Conservation (phyloP, 116 monocot genomes). For the Phalaenopsis hybrid region DNA sequence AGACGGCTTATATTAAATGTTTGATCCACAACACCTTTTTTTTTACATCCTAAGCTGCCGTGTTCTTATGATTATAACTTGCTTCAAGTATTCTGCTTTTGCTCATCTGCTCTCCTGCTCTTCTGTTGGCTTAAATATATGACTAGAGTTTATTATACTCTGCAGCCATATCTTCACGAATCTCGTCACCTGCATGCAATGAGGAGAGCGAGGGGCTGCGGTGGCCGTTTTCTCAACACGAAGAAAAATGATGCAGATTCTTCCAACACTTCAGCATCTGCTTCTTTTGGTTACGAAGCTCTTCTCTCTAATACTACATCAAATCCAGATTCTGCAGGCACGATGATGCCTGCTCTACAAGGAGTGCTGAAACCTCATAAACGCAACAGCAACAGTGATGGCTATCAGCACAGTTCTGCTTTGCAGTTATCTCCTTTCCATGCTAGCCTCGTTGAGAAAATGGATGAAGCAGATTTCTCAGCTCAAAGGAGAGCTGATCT, state of each 20-base stretch:
- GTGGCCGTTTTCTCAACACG: slow-evolving; percentile 85
- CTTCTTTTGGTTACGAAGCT: not conserved
- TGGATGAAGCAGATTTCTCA: slow-evolving; percentile 45
- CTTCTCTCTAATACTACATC: not conserved
- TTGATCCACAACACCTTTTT: not conserved
- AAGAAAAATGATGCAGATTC: slow-evolving; percentile 49
- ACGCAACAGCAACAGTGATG: not conserved
- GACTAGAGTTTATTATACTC: not conserved
- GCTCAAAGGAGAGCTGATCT: slow-evolving; percentile 30
- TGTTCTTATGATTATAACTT: too few relatives aligned
- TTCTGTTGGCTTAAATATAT: too few relatives aligned
- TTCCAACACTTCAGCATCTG: not conserved
- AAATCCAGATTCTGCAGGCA: slow-evolving; percentile 5
- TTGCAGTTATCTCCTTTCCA: slow-evolving; percentile 32
- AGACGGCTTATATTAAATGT: not conserved
- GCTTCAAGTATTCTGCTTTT: too few relatives aligned
- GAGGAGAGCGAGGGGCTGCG: slow-evolving; percentile 77
- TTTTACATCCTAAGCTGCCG: not conserved
- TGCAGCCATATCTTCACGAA: slow-evolving; percentile 90
- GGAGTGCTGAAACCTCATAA: slow-evolving; percentile 1
- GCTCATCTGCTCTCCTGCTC: too few relatives aligned
- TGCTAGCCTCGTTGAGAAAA: slow-evolving; percentile 20
- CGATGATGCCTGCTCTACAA: not conserved
- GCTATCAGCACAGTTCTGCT: slow-evolving; percentile 8
- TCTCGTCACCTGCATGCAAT: slow-evolving; percentile 87